Percentiles rank a stretch among this genome's conserved stretches.
Conservation (phyloP, 768 basidiomycete genomes). For the Boletus rex-veris region DNA sequence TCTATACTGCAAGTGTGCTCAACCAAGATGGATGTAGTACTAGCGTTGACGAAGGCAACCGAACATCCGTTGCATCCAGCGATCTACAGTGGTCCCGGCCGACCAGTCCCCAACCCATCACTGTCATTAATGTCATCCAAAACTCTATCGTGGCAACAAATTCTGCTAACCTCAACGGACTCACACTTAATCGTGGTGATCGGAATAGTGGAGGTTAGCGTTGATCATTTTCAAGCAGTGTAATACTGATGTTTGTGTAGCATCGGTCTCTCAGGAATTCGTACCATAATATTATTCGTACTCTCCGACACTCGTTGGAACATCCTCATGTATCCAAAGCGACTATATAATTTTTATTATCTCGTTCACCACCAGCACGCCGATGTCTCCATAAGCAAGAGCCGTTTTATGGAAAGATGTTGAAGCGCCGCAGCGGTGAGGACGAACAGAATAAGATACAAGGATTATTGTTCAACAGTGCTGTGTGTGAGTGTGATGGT, state of each 20-base stretch:
- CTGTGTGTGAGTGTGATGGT: no score
- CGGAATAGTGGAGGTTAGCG: neutral
- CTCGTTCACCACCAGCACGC: no score
- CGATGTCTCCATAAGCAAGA: no score
- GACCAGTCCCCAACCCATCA: neutral
- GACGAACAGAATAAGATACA: no score
- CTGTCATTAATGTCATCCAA: neutral
- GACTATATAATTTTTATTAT: neutral
- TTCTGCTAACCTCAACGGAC: neutral
- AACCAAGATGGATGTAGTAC: neutral
- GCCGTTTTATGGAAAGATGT: no score
- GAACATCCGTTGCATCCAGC: neutral
- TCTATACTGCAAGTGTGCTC: neutral
- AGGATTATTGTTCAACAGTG: no score
- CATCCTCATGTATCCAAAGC: neutral
- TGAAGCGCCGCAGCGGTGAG: no score
- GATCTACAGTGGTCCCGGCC: neutral
- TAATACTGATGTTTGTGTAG: neutral
- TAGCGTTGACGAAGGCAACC: neutral
- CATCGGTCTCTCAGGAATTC: neutral
- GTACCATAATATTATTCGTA: neutral
- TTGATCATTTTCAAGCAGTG: neutral
- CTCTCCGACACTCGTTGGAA: neutral
- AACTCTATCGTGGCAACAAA: constrained; percentile 6
- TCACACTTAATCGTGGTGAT: neutral